A percentile compares a stretch with the other conserved stretches of the same genome.
Conservation (phyloP, 1,284 basidiomycete species). For the Chondrostereum purpureum region DNA sequence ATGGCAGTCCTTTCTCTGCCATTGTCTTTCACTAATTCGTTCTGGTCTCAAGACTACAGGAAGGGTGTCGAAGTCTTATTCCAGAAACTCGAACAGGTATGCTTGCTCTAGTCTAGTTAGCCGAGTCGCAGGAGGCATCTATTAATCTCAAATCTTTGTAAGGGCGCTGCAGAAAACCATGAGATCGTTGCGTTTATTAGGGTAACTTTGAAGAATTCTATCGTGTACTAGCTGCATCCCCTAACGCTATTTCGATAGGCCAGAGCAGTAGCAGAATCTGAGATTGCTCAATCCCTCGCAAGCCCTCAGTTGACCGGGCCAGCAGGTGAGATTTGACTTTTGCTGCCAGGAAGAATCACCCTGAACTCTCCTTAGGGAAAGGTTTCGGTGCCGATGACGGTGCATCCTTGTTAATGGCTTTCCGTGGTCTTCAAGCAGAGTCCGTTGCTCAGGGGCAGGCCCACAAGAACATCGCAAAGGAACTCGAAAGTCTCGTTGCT, state of each 20-base stretch:
- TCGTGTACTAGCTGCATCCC: slow-evolving; percentile 8
- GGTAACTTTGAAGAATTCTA: slow-evolving; percentile 35
- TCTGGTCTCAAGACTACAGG: slow-evolving; percentile 88
- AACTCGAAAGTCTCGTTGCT: slow-evolving; percentile 59
- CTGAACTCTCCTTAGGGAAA: slow-evolving; percentile 29
- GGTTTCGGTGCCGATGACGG: slow-evolving; percentile 77
- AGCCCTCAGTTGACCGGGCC: slow-evolving; percentile 44
- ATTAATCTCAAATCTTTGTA: slow-evolving; percentile 3
- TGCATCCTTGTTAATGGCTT: slow-evolving; percentile 69
- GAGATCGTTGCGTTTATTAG: slow-evolving; percentile 78
- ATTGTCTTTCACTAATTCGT: slow-evolving; percentile 80
- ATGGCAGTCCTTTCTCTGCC: slow-evolving; percentile 87
- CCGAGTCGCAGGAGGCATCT: too few species aligned
- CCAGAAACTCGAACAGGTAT: slow-evolving; percentile 71
- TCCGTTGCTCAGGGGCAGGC: slow-evolving; percentile 58
- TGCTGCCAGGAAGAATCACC: neutral
- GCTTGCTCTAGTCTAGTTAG: slow-evolving; percentile 20
- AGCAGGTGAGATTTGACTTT: slow-evolving; percentile 35
- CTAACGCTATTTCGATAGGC: slow-evolving; percentile 50
- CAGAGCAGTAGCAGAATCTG: slow-evolving; percentile 57
- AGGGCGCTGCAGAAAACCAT: slow-evolving; percentile 75
- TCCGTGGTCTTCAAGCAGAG: slow-evolving; percentile 73
- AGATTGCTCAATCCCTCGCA: slow-evolving; percentile 51
- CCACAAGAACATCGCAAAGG: slow-evolving; percentile 60
- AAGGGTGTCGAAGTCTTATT: slow-evolving; percentile 75